A percentile compares a stretch with the other conserved stretches of the same genome.
Evolutionary conservation across 164 flowering plant genomes (phyloP).

Genomic region (Vitis labrusca): DNA sequence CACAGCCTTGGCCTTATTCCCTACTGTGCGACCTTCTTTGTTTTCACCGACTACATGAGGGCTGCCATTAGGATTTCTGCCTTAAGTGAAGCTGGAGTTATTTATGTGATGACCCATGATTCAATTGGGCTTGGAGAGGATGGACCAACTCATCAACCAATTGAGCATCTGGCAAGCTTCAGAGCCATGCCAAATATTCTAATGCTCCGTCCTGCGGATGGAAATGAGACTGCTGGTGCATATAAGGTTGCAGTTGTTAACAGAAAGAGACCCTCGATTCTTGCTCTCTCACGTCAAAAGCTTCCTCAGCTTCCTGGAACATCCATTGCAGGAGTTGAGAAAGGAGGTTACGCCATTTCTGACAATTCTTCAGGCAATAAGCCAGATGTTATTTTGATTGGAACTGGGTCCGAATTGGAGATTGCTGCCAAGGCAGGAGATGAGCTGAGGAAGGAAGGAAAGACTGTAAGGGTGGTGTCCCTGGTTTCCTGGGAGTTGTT

Average conservation of each 20-base stretch:
- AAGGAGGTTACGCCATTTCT: slow-evolving; percentile 86
- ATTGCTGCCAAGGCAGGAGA: slow-evolving; percentile 85
- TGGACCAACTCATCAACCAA: slow-evolving; percentile 99
- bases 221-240: slow-evolving; percentile 94
- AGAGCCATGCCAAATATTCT: slow-evolving; percentile 97
- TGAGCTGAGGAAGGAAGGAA: slow-evolving; percentile 90
- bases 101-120: slow-evolving; percentile 98
- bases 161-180: slow-evolving; percentile 97
- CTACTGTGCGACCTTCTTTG: slow-evolving; percentile 98
- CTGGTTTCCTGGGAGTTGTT: slow-evolving; percentile 90
- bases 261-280: slow-evolving; percentile 86
- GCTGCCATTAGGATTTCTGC: slow-evolving; percentile 95
- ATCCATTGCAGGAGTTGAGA: slow-evolving; percentile 82
- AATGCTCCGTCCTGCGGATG: slow-evolving; percentile 98
- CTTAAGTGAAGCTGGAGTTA: slow-evolving; percentile 74
- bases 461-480: slow-evolving; percentile 86
- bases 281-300: slow-evolving; percentile 95
- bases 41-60: slow-evolving; percentile 99
- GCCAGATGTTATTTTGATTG: slow-evolving; percentile 86
- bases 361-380: slow-evolving; percentile 83
- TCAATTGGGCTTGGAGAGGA: slow-evolving; percentile 99
- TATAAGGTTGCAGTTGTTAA: slow-evolving; percentile 82
- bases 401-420: slow-evolving; percentile 95
- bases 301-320: slow-evolving; percentile 84
- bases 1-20: slow-evolving; percentile 92